Percentiles rank a stretch among this genome's conserved stretches.
phyloP scores from a whole-genome alignment of 768 basidiomycete genomes.

The Amanita muscaria region DNA sequence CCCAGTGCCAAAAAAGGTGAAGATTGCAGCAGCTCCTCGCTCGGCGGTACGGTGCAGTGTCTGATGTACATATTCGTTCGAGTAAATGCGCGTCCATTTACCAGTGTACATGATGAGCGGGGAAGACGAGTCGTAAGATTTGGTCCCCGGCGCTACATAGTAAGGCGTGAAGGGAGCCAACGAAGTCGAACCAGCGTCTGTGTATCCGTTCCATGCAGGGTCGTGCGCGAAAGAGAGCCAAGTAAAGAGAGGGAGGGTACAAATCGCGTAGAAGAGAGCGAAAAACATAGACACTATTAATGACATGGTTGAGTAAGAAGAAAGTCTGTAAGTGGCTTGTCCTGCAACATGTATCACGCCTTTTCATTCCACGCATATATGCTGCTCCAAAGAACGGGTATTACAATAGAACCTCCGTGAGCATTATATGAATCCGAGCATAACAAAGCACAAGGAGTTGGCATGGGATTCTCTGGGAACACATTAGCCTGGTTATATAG shows the following conservation, averaged over 20 bases:
- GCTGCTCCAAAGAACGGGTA: too few relatives aligned
- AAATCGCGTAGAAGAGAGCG: slow-evolving; percentile 3
- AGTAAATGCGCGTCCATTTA: slow-evolving; percentile 47
- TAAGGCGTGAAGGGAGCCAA: slow-evolving; percentile 51
- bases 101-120: slow-evolving; percentile 58
- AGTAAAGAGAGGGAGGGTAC: slow-evolving; percentile 10
- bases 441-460: too few relatives aligned
- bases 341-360: too few relatives aligned
- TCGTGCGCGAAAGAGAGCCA: slow-evolving; percentile 21
- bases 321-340: too few relatives aligned
- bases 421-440: too few relatives aligned
- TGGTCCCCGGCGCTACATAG: slow-evolving; percentile 67
- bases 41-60: slow-evolving; percentile 43
- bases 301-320: too few relatives aligned
- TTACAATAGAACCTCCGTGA: too few relatives aligned
- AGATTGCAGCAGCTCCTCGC: slow-evolving; percentile 38
- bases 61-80: slow-evolving; percentile 39
- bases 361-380: too few relatives aligned
- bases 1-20: slow-evolving; percentile 65
- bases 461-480: too few relatives aligned
- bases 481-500: too few relatives aligned
- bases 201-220: slow-evolving; percentile 65
- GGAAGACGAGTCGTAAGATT: slow-evolving; percentile 61
- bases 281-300: slow-evolving; percentile 4
- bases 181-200: slow-evolving; percentile 37